These are phyloP conservation scores for Penicillium parvum DNA, from an alignment of 495 filamentous ascomycete species.

Conservation along the genomic window DNA sequence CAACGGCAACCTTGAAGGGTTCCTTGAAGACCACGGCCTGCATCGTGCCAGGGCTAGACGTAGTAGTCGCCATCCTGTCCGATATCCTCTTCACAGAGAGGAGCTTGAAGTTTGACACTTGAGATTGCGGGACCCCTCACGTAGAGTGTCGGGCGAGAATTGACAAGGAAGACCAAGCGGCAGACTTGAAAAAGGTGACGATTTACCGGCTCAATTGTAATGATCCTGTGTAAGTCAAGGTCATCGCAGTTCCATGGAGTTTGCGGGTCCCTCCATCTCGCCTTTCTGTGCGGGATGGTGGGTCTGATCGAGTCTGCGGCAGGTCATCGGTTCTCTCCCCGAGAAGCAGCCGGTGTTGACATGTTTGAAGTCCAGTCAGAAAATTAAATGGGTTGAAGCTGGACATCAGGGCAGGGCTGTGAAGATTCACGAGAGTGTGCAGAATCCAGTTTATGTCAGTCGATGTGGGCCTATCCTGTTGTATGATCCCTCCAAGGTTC, in stretches of 20 bases:
- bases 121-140: constrained; percentile 4
- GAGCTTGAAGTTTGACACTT: constrained; percentile 1
- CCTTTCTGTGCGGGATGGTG: constrained; percentile 11
- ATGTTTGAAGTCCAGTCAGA: neutral
- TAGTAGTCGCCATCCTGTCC: constrained; percentile 5
- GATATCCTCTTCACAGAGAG: too few relatives aligned
- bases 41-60: constrained; percentile 33
- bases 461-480: neutral
- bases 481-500: neutral
- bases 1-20: constrained; percentile 44
- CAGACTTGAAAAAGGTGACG: too few relatives aligned
- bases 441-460: too few relatives aligned
- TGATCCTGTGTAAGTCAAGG: too few relatives aligned
- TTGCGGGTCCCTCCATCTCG: constrained; percentile 8
- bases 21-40: constrained; percentile 49
- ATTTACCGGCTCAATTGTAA: too few relatives aligned
- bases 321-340: neutral
- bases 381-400: neutral
- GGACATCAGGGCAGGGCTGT: too few relatives aligned
- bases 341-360: too few relatives aligned
- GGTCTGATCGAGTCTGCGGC: constrained; percentile 2
- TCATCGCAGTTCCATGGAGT: neutral
- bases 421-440: too few relatives aligned
- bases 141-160: too few relatives aligned
- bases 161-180: constrained; percentile 5